Evolutionary conservation across 2,329 filamentous ascomycete species (phyloP).

Genomic region (Thelonectria olida): DNA sequence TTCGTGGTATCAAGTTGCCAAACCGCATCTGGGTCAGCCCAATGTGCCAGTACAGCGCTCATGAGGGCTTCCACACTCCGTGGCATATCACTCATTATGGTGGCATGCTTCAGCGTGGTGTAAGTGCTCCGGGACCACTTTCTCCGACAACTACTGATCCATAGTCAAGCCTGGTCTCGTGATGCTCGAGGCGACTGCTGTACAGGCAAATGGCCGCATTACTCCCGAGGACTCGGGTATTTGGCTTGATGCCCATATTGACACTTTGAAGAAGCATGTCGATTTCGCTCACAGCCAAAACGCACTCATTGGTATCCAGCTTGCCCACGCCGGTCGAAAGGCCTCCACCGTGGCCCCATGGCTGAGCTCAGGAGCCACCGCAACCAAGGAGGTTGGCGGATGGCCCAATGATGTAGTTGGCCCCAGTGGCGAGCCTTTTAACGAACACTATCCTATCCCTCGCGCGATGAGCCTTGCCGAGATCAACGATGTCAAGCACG

Average conservation of each 20-base stretch:
- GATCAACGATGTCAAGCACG: constrained; percentile 70
- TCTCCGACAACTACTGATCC: background rate
- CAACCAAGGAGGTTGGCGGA: constrained; percentile 58
- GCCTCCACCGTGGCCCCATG: constrained; percentile 63
- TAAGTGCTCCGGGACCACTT: constrained; percentile 23
- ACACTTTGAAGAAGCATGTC: constrained; percentile 63
- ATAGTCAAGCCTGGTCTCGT: constrained; percentile 62
- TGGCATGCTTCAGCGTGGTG: constrained; percentile 75
- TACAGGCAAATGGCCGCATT: constrained; percentile 1
- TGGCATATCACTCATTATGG: constrained; percentile 81
- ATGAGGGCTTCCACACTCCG: constrained; percentile 68
- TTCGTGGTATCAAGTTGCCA: constrained; percentile 54
- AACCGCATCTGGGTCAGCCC: constrained; percentile 59
- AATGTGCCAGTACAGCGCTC: constrained; percentile 57
- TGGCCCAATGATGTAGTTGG: constrained; percentile 63
- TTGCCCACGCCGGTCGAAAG: constrained; percentile 75
- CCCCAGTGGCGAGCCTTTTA: constrained; percentile 62
- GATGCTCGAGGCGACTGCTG: constrained; percentile 45
- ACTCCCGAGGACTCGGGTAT: constrained; percentile 6
- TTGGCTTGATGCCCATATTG: constrained; percentile 70
- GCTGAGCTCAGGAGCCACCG: constrained; percentile 55
- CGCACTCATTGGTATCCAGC: constrained; percentile 73
- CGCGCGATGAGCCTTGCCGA: constrained; percentile 72
- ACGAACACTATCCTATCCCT: constrained; percentile 65
- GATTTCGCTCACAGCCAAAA: constrained; percentile 75